Conservation (phyloP, 768 basidiomycete genomes). For the Russula sp. region DNA sequence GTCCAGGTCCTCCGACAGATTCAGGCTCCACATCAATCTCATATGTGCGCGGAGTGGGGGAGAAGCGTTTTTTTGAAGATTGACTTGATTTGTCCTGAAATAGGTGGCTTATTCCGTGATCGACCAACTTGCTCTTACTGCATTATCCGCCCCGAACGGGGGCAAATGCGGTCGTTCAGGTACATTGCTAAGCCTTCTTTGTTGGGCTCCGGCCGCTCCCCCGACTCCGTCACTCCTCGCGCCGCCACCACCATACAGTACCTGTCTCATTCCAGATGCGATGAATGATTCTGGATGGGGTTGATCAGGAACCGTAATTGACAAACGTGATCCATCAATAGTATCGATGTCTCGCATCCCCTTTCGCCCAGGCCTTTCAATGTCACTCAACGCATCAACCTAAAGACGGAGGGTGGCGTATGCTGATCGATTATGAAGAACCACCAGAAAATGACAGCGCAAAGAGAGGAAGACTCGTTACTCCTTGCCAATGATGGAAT, state of each 20-base stretch:
- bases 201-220: not conserved
- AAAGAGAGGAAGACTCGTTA: no score
- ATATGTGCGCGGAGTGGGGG: not conserved
- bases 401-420: no score
- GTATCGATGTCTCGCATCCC: not conserved
- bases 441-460: not conserved
- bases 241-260: not conserved
- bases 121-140: not conserved
- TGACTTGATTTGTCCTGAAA: not conserved
- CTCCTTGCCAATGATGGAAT: not conserved
- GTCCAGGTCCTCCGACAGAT: not conserved
- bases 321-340: not conserved
- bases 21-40: not conserved
- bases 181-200: not conserved
- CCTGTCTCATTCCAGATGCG: no score
- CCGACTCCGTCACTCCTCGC: no score
- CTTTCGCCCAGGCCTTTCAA: no score
- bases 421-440: not conserved
- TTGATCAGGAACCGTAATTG: no score
- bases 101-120: not conserved
- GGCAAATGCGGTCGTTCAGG: not conserved
- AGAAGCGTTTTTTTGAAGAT: not conserved
- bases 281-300: no score
- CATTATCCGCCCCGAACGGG: slow-evolving; percentile 6
- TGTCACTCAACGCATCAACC: no score